These are phyloP conservation scores for Bondarzewia mesenterica DNA, from an alignment of 1,284 basidiomycete genomes.

Conservation along the genomic window DNA sequence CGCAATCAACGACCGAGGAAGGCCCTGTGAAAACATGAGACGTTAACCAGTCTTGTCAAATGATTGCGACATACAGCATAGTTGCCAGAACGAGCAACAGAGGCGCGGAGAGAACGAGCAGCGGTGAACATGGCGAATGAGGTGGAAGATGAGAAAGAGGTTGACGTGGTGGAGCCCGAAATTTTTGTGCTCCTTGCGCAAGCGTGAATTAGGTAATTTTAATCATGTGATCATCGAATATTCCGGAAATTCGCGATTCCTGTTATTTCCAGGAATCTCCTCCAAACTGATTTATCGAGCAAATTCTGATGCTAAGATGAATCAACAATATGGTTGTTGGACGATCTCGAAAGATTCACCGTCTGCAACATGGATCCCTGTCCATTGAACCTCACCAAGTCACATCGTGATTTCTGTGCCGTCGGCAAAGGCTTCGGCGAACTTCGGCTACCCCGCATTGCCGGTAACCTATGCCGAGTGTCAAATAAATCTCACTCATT, in stretches of 20 bases:
- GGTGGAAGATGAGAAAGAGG: conserved; percentile 25
- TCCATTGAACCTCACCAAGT: no score
- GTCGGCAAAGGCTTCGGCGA: not conserved
- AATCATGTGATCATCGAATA: conserved; percentile 1
- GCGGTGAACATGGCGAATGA: conserved; percentile 44
- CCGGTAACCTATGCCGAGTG: not conserved
- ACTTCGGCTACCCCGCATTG: not conserved
- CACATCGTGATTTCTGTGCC: no score
- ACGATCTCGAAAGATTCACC: no score
- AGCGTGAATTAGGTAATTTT: not conserved
- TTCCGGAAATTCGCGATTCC: conserved; percentile 3
- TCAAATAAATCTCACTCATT: no score
- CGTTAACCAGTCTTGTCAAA: not conserved
- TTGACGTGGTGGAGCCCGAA: conserved; percentile 23
- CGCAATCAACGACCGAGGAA: conserved; percentile 63
- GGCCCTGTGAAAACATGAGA: conserved; percentile 33
- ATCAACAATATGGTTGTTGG: no score
- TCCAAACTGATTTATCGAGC: no score
- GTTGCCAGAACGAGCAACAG: conserved; percentile 51
- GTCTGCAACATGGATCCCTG: no score
- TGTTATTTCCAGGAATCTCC: no score
- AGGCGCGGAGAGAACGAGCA: conserved; percentile 51
- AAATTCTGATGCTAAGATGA: no score
- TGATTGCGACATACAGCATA: conserved; percentile 46
- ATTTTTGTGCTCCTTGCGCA: conserved; percentile 25